Evolutionary conservation across 306 rosid species (phyloP).

Genomic region (Parietaria judaica): DNA sequence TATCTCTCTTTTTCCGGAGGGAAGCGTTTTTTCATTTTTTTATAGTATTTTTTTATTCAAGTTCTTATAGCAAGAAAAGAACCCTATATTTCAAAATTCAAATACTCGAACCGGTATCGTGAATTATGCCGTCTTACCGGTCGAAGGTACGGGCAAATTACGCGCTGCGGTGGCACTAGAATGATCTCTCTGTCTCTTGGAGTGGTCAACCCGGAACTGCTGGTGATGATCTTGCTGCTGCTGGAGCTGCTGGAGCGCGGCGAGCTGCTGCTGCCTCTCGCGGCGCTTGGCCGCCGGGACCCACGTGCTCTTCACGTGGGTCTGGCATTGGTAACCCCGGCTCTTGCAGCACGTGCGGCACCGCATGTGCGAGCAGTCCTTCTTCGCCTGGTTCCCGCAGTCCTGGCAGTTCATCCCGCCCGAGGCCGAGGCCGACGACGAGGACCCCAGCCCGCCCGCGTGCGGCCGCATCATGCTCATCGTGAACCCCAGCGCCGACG

Average conservation of each 20-base stretch:
- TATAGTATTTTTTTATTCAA: too few relatives aligned
- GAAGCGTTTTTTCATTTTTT: too few relatives aligned
- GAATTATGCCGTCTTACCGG: constrained; percentile 54
- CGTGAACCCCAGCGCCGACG: constrained; percentile 49
- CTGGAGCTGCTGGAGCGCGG: constrained; percentile 39
- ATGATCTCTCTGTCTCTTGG: constrained; percentile 51
- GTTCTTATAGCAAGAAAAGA: too few relatives aligned
- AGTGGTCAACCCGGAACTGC: constrained; percentile 23
- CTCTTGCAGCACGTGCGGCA: constrained; percentile 95
- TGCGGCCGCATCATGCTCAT: constrained; percentile 39
- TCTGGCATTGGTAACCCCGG: constrained; percentile 89
- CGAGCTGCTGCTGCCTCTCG: constrained; percentile 65
- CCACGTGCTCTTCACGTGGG: constrained; percentile 98
- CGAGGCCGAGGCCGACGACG: constrained; percentile 15
- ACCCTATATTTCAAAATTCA: too few relatives aligned
- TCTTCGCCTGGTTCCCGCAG: constrained; percentile 95
- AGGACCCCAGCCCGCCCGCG: constrained; percentile 7
- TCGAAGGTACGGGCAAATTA: constrained; percentile 54
- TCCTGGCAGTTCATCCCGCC: constrained; percentile 79
- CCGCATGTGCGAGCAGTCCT: constrained; percentile 70
- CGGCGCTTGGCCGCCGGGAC: constrained; percentile 95
- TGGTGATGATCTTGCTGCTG: constrained; percentile 25
- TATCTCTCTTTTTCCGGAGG: too few relatives aligned
- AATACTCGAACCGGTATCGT: too few relatives aligned
- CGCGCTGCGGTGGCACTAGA: constrained; percentile 29